Evolutionary conservation across 1,284 basidiomycete species (phyloP), one percentile per base, ranked within the genome.

Genomic region (Heterobasidion annosum): DNA sequence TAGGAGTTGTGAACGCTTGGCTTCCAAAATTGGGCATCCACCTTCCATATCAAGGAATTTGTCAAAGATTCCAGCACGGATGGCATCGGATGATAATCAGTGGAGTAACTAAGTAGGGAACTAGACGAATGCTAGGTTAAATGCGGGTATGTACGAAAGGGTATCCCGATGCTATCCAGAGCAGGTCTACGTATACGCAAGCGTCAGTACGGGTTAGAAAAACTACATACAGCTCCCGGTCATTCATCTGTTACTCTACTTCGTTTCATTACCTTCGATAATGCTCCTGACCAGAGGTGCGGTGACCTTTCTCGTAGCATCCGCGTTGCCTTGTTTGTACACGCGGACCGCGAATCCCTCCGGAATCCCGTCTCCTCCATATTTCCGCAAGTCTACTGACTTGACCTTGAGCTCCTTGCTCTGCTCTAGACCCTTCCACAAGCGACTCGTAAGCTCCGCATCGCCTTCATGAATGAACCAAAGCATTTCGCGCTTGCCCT

Each of bases 281-380:
- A 77, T 69, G 0, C 35, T 54, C 65, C 81, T 85, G 56, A 94
- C 65, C 32, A 91, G 64, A 4, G 94, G 93, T 19, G 91, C 91
- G 4, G 85, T 82, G 58, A 77, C 78, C 65, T 97, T 96, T 61
- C 93, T 75, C 34, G 88, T 93, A 34, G 83, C 85, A 47, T 79
- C 69, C 16, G 74, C 71, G 64, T 94, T 91, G 34, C 77, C 78
- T 71, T 96, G 93, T 61, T 83, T 78, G 74, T 91, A 96, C 0
- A 85, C 78, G 54, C 69, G 68, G 7, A 70, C 64, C 15, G 51
- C 59, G 16, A 70, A 63, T 34, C 65, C 66, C 50, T 62, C 61
- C 45, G 60, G 54, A 2, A 57, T 58, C 35, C 35, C 50, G 15
- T 12, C 3, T 40, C 44, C 51, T 8, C 15, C 44, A 37, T 74